Evolutionary conservation across 352 stramenopile genomes (phyloP).

Genomic region (Globisporangium solare): DNA sequence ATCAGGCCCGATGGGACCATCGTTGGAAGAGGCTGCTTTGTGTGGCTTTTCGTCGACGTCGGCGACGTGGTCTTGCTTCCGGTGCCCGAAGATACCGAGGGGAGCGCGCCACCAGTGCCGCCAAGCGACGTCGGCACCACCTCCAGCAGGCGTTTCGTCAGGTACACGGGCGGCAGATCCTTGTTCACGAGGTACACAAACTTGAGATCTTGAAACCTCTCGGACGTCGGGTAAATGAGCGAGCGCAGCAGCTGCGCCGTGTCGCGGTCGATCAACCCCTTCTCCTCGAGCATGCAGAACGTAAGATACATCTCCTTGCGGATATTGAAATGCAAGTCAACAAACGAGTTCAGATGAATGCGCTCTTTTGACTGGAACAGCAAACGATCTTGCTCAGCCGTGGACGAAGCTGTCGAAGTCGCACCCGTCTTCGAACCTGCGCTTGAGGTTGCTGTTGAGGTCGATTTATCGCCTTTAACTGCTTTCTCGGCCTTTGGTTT

Average conservation of each 20-base stretch:
- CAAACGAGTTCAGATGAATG: conserved; percentile 74
- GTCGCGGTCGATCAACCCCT: conserved; percentile 61
- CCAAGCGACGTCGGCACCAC: conserved; percentile 42
- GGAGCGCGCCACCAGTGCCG: conserved; percentile 26
- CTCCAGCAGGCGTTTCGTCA: conserved; percentile 76
- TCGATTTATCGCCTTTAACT: conserved; percentile 8
- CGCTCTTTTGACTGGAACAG: conserved; percentile 35
- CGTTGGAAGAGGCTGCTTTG: conserved; percentile 7
- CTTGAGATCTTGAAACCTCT: conserved; percentile 82
- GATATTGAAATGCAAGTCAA: conserved; percentile 81
- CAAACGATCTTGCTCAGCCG: conserved; percentile 19
- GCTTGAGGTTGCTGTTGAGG: conserved; percentile 11
- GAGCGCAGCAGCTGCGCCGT: conserved; percentile 66
- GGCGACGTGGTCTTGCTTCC: conserved; percentile 14
- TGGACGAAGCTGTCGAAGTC: conserved; percentile 18
- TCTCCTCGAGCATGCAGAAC: conserved; percentile 76
- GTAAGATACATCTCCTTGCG: conserved; percentile 86
- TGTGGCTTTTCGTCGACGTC: conserved; percentile 12
- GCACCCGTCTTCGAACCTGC: conserved; percentile 24
- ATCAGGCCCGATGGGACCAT: conserved; percentile 14
- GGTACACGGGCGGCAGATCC: conserved; percentile 60
- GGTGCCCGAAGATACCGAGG: conserved; percentile 15
- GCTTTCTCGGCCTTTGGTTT: conserved; percentile 13
- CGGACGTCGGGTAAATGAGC: conserved; percentile 80
- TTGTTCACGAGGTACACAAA: conserved; percentile 89